A percentile compares a stretch with the other conserved stretches of the same genome.
Conservation (phyloP, 108 stramenopile genomes). For the Nannochloropsis gaditana region DNA sequence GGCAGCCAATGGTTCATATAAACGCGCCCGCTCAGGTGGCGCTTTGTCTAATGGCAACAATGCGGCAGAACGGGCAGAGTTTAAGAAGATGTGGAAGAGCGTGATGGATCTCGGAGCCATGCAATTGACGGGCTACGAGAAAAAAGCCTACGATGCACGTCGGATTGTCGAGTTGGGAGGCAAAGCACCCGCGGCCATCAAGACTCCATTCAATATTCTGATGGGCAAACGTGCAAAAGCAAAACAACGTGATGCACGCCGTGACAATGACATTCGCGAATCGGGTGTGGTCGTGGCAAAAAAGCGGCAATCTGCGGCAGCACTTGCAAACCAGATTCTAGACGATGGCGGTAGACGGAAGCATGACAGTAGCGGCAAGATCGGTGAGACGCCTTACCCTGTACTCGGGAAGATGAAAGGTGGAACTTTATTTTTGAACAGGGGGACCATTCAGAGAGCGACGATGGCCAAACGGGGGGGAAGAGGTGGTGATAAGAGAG, state of each 20-base stretch:
- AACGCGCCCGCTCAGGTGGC: background rate
- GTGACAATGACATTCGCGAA: background rate
- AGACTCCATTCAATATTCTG: slow-evolving; percentile 2
- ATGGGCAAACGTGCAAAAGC: background rate
- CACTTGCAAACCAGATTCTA: background rate
- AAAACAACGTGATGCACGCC: background rate
- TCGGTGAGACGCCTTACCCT: background rate
- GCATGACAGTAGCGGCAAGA: background rate
- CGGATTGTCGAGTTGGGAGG: slow-evolving; percentile 8
- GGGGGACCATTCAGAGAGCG: background rate
- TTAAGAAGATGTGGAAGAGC: slow-evolving; percentile 16
- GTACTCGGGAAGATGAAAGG: slow-evolving; percentile 13
- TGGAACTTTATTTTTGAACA: background rate
- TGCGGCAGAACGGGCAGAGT: background rate
- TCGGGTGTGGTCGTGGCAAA: background rate
- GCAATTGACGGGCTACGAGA: slow-evolving; percentile 13
- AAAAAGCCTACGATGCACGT: background rate
- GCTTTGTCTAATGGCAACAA: background rate
- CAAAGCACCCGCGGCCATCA: background rate
- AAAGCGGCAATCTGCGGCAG: background rate
- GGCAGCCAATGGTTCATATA: background rate
- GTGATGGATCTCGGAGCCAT: background rate
- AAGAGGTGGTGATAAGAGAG: background rate
- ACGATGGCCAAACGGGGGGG: background rate
- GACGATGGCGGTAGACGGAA: background rate